These are phyloP conservation scores for Echium plantagineum DNA, from an alignment of 257 asterid species.

Conservation along the genomic window DNA sequence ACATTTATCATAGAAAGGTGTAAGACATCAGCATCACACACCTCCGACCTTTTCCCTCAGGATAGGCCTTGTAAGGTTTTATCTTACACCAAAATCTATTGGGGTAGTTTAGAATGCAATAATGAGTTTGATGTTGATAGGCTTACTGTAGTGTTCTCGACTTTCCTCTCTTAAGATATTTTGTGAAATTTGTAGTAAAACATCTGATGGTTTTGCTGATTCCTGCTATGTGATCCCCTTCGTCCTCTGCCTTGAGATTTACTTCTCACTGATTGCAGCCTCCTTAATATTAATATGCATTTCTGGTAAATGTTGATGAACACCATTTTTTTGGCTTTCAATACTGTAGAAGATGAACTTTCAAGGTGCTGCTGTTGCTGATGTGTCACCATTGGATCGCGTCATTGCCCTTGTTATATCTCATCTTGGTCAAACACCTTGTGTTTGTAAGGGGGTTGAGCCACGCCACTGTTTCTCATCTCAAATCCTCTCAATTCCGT, in stretches of 20 bases:
- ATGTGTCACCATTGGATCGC: slow-evolving; percentile 56
- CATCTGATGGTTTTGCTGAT: not conserved
- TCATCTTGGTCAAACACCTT: slow-evolving; percentile 69
- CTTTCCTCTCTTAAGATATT: not conserved
- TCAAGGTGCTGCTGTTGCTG: slow-evolving; percentile 34
- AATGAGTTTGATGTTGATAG: not conserved
- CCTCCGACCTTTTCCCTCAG: not conserved
- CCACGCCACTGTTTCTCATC: slow-evolving; percentile 59
- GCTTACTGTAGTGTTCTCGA: not conserved
- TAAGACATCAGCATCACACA: not conserved
- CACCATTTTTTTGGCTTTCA: slow-evolving; percentile 17
- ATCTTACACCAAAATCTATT: not conserved
- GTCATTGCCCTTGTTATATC: slow-evolving; percentile 45
- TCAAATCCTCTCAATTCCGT: slow-evolving; percentile 80
- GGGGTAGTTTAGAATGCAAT: not conserved
- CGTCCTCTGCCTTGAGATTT: not conserved
- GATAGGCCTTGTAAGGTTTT: not conserved
- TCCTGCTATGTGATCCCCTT: not conserved
- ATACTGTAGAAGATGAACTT: slow-evolving; percentile 37
- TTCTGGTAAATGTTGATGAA: slow-evolving; percentile 10
- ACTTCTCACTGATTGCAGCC: not conserved
- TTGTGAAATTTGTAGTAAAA: not conserved
- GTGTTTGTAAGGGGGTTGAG: slow-evolving; percentile 56
- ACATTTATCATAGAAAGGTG: not conserved
- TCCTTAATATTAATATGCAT: not conserved